Percentiles rank a stretch among this genome's conserved stretches.
phyloP scores from a whole-genome alignment of 2,329 filamentous ascomycete genomes.

The Paraconiothyrium sp. region DNA sequence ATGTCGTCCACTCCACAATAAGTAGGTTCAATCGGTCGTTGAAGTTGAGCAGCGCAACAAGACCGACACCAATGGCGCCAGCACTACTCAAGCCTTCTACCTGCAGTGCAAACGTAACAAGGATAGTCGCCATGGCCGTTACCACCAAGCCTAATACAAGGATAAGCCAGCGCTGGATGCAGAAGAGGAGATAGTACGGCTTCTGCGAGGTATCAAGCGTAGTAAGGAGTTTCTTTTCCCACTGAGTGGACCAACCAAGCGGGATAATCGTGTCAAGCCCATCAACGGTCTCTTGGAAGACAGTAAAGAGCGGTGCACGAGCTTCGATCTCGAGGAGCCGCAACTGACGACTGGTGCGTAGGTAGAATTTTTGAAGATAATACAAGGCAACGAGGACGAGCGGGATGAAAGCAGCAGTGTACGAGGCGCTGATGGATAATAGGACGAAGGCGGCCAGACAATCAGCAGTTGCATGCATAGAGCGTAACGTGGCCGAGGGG shows the following conservation, averaged over 20 bases:
- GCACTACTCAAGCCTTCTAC: conserved; percentile 49
- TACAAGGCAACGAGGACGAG: conserved; percentile 47
- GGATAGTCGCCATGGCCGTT: conserved; percentile 40
- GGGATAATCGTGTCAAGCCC: conserved; percentile 60
- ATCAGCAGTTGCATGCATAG: conserved; percentile 7
- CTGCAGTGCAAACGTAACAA: conserved; percentile 43
- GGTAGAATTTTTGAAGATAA: conserved; percentile 53
- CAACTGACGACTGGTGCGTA: conserved; percentile 55
- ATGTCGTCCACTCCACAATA: conserved; percentile 60
- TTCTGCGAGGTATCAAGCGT: conserved; percentile 49
- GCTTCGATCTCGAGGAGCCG: conserved; percentile 62
- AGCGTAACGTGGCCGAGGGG: conserved; percentile 6
- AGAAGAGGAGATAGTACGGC: conserved; percentile 51
- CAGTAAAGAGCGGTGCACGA: conserved; percentile 57
- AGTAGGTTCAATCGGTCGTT: conserved; percentile 58
- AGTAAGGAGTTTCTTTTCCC: conserved; percentile 11
- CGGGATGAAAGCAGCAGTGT: conserved; percentile 36
- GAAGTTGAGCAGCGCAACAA: conserved; percentile 61
- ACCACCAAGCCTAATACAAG: conserved; percentile 41
- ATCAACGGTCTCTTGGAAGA: conserved; percentile 58
- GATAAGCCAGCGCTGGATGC: conserved; percentile 49
- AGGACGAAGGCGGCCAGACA: conserved; percentile 5
- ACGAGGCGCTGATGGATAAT: conserved; percentile 10
- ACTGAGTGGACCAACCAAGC: conserved; percentile 52
- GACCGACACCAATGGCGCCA: conserved; percentile 59